phyloP scores from a whole-genome alignment of 2,329 filamentous ascomycete species.

The Sclerotinia spermophila region DNA sequence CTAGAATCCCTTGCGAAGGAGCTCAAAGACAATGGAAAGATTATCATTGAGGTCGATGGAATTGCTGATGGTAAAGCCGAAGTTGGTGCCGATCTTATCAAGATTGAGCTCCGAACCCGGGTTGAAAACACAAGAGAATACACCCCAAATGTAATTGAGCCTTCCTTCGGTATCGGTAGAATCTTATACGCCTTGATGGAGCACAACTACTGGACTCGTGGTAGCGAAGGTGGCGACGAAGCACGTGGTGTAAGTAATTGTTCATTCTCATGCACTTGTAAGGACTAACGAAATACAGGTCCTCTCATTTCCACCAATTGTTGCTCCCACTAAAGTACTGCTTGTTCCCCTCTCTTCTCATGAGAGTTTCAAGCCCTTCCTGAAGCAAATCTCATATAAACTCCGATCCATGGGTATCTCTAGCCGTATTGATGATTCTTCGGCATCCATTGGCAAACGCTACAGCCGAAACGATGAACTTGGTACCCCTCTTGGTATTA shows the following conservation, averaged over 20 bases:
- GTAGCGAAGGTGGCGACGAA: constrained; percentile 67
- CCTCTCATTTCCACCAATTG: constrained; percentile 68
- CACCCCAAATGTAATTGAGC: constrained; percentile 94
- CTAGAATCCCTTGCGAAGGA: constrained; percentile 75
- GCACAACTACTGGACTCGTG: constrained; percentile 90
- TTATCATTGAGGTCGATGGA: constrained; percentile 69
- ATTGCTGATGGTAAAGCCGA: constrained; percentile 70
- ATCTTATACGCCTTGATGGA: constrained; percentile 92
- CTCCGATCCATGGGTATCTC: constrained; percentile 75
- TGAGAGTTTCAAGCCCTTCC: constrained; percentile 72
- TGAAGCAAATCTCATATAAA: constrained; percentile 68
- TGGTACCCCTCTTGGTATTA: constrained; percentile 90
- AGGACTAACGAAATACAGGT: constrained; percentile 45
- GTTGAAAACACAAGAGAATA: constrained; percentile 84
- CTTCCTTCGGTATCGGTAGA: constrained; percentile 93
- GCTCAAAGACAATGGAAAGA: constrained; percentile 69
- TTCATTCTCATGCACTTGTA: constrained; percentile 1
- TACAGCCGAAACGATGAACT: constrained; percentile 95
- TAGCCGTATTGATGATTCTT: constrained; percentile 84
- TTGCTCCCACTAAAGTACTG: constrained; percentile 94
- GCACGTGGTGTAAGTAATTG: constrained; percentile 73
- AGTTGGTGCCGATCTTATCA: constrained; percentile 73
- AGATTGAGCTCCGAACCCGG: constrained; percentile 78
- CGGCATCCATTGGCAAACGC: constrained; percentile 88
- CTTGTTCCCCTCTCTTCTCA: constrained; percentile 85